Base-by-base conservation (phyloP, 345 rosid species). In the Litchi chinensis region DNA sequence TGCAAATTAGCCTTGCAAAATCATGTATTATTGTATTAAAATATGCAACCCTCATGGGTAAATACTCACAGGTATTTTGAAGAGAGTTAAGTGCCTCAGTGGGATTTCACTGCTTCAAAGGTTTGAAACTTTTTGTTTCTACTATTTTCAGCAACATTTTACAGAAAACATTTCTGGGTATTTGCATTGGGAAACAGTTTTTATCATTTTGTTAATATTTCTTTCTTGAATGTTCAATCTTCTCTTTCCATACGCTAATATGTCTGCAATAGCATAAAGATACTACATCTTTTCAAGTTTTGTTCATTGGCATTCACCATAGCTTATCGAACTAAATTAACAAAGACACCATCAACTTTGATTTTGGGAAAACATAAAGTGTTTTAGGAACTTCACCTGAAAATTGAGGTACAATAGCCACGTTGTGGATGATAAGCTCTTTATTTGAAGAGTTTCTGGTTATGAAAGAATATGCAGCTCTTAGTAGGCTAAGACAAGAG, bases 31-130 rank as follows among this genome's bases (percentile, higher is more conserved):
- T 28, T 46, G 62, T 32, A 11, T 46, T 48, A 22, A 22, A 46
- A 19, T n/a, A 46, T 48, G 78, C 70, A 75, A 46, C 18, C 32
- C 56, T 46, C 46, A 28, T 75, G 8, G 32, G 12, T 64, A 26
- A 26, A 26, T 26, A 26, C 28, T 26, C 28, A 26, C 28, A 26
- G 70, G 70, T 48, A n/a, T 19, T 26, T 28, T 6, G 70, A 28
- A 66, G n/a, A 50, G 46, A 64, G 12, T 18, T 46, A 64, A 41
- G 43, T 11, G 8, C 41, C 15, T 41, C 26, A n/a, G 62, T 75
- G 70, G 43, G 1, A 28, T 75, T 50, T 50, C 46, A 50, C 41
- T 65, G 22, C 71, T 46, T 65, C 21, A 10, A n/a, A 65, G 78
- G 48, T 75, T 37, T 65, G 63, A 75, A 19, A 65, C 13, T 11